A percentile compares a stretch with the other conserved stretches of the same genome.
Evolutionary conservation across 2,329 filamentous ascomycete species (phyloP).

Genomic region (Trichoderma sp.): DNA sequence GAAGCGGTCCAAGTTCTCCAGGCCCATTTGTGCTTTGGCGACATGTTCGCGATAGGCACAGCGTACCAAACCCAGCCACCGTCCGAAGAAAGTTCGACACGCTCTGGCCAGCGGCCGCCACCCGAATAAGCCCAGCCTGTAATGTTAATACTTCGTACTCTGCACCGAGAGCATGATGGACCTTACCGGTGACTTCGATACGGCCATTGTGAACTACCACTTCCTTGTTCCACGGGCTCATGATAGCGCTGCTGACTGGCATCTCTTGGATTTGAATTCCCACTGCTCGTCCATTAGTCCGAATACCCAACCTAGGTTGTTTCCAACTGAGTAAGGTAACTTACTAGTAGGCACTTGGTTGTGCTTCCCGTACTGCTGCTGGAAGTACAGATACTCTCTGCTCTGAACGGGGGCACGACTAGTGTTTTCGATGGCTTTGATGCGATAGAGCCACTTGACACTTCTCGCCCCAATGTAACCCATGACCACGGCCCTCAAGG

Average conservation of each 20-base stretch:
- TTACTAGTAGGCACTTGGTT: constrained; percentile 43
- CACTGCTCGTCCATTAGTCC: constrained; percentile 45
- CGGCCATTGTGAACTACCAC: constrained; percentile 62
- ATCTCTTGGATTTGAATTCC: constrained; percentile 72
- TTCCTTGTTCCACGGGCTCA: constrained; percentile 63
- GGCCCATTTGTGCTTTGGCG: constrained; percentile 62
- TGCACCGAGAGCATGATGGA: not conserved
- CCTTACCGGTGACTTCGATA: constrained; percentile 41
- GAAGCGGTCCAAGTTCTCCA: constrained; percentile 68
- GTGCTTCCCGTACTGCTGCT: constrained; percentile 68
- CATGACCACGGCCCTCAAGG: constrained; percentile 63
- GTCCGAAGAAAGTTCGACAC: constrained; percentile 65
- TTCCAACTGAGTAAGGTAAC: constrained; percentile 36
- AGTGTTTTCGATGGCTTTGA: constrained; percentile 62
- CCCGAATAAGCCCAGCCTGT: constrained; percentile 62
- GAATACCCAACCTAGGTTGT: not conserved
- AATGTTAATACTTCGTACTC: not conserved
- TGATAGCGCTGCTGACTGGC: constrained; percentile 69
- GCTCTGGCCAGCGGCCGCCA: constrained; percentile 60
- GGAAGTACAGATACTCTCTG: constrained; percentile 70
- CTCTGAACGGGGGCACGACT: constrained; percentile 63
- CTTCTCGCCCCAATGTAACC: constrained; percentile 69
- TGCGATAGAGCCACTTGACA: constrained; percentile 64
- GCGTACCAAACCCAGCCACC: constrained; percentile 67
- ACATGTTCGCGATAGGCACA: constrained; percentile 61